Evolutionary conservation across 163 green algal genomes (phyloP), one percentile per base, ranked within the genome.

Genomic region (Coccomyxa subellipsoidea): DNA sequence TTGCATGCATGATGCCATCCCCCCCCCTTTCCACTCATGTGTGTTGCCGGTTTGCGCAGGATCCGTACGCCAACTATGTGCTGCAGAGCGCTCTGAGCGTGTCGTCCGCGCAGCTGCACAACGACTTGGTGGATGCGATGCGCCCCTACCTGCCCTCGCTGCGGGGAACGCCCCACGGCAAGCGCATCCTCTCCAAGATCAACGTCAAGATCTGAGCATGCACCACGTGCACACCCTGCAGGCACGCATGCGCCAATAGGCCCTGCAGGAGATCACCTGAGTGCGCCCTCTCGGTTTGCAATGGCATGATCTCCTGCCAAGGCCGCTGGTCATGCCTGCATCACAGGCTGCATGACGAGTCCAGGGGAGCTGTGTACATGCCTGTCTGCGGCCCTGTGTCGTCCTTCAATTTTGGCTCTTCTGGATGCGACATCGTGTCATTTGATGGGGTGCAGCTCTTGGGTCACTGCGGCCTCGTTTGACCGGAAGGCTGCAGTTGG

Each of bases 21-120:
- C n/a, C n/a, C n/a, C n/a, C n/a, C n/a, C n/a, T n/a, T n/a, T n/a
- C n/a, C n/a, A n/a, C n/a, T n/a, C n/a, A n/a, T n/a, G n/a, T n/a
- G n/a, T n/a, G n/a, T n/a, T n/a, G n/a, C n/a, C n/a, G n/a, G n/a
- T n/a, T n/a, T n/a, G 66, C n/a, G 53, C 87, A 95, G 83, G 95
- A 98, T 81, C 90, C 93, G 12, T 99, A 98, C 81, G 97, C 93
- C 35, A 99, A 99, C 89, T 99, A 99, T 82, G 96, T 99, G 25
- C 91, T 99, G 70, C 95, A 99, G 89, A 94, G 83, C 76, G 93
- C 95, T 4, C 88, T 99, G 15, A 91, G 87, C 23, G 91, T 98
- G 5, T 94, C 94, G 37, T 76, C 69, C 31, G 81, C 89, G 83
- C 25, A 66, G 77, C 84, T 94, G 81, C 93, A 97, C 82, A 71